Evolutionary conservation across 78 protist species (phyloP).

Genomic region (Salpingoeca rosetta): DNA sequence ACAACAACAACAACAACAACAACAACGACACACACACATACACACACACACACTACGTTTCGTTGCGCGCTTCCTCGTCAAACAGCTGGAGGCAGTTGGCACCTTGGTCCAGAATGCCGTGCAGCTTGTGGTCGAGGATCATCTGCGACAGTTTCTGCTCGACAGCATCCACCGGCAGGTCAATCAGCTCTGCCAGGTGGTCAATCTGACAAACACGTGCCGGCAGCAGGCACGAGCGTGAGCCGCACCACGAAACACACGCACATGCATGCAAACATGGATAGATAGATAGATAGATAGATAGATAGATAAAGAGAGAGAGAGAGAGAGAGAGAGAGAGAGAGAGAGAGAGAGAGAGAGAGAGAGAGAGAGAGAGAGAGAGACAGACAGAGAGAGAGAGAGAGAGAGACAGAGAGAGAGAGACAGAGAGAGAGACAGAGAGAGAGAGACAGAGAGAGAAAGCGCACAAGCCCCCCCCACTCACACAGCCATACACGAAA

Average conservation of each 20-base stretch:
- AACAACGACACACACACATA: slow-evolving; percentile 11
- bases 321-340: not conserved
- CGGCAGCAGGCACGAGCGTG: not conserved
- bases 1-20: not conserved
- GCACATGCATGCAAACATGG: too few species aligned
- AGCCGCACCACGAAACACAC: not conserved
- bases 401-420: slow-evolving; percentile 12
- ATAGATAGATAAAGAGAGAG: too few species aligned
- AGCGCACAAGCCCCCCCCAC: not conserved
- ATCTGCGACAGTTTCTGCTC: slow-evolving; percentile 87
- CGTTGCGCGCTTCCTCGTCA: slow-evolving; percentile 46
- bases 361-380: slow-evolving; percentile 14
- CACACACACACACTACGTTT: not conserved
- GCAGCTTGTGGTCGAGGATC: slow-evolving; percentile 87
- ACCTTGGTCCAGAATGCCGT: slow-evolving; percentile 93
- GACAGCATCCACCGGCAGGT: slow-evolving; percentile 55
- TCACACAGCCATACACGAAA: not conserved
- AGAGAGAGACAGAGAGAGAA: not conserved
- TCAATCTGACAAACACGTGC: too few species aligned
- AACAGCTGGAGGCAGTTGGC: slow-evolving; percentile 79
- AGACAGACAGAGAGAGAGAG: slow-evolving; percentile 8
- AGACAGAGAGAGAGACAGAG: slow-evolving; percentile 10
- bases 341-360: slow-evolving; percentile 3
- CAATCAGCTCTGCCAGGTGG: slow-evolving; percentile 39
- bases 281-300: too few species aligned